phyloP scores from a whole-genome alignment of 129 eudicot genomes.

The Helianthus tuberosus region DNA sequence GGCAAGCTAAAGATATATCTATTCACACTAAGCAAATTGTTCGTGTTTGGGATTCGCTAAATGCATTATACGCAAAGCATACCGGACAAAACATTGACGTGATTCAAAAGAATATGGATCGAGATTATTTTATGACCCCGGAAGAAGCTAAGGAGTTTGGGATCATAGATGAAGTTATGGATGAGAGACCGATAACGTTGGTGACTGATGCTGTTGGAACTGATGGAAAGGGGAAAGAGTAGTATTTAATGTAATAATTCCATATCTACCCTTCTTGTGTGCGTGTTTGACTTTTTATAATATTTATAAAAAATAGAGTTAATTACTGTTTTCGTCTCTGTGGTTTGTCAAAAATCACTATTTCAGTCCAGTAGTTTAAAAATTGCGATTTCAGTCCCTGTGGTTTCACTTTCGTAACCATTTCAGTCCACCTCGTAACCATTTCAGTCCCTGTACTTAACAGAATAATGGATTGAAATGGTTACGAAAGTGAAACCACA shows the following conservation, averaged over 20 bases:
- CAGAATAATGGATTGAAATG: too few relatives aligned
- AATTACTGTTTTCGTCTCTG: too few relatives aligned
- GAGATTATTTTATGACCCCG: slow-evolving; percentile 73
- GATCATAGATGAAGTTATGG: slow-evolving; percentile 78
- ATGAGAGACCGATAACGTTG: slow-evolving; percentile 74
- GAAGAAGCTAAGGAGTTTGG: slow-evolving; percentile 90
- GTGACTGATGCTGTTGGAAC: slow-evolving; percentile 74
- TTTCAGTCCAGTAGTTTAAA: too few relatives aligned
- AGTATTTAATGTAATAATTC: slow-evolving; percentile 31
- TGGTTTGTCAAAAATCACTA: too few relatives aligned
- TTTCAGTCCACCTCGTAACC: too few relatives aligned
- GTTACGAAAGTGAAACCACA: too few relatives aligned
- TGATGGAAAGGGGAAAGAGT: slow-evolving; percentile 62
- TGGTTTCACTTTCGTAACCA: too few relatives aligned
- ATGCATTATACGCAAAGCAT: slow-evolving; percentile 69
- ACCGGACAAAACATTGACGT: slow-evolving; percentile 15
- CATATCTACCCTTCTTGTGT: not conserved
- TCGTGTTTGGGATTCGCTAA: slow-evolving; percentile 79
- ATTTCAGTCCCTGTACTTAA: too few relatives aligned
- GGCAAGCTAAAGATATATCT: too few relatives aligned
- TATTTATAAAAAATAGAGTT: too few relatives aligned
- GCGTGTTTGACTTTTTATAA: not conserved
- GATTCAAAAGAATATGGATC: slow-evolving; percentile 80
- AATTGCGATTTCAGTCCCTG: too few relatives aligned
- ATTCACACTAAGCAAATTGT: slow-evolving; percentile 87